Percentiles rank a stretch among this genome's conserved stretches.
These are phyloP conservation scores for Cnidoscolus chayamansa DNA, from an alignment of 441 rosid genomes.

Conservation along the genomic window DNA sequence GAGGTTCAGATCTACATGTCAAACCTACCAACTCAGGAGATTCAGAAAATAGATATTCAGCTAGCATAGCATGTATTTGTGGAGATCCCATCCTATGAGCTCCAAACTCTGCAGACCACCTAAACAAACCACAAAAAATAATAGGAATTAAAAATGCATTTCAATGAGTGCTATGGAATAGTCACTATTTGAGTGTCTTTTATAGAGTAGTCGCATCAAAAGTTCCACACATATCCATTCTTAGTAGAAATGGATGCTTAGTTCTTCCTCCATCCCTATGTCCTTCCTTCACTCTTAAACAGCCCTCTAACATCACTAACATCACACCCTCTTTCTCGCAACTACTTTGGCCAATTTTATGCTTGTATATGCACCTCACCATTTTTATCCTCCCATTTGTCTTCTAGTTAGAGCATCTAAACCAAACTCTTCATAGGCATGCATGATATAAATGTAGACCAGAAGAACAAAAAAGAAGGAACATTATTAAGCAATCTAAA, in stretches of 20 bases:
- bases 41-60: conserved; percentile 81
- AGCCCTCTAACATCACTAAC: neutral
- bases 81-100: conserved; percentile 63
- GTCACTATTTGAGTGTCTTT: neutral
- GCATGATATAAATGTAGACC: neutral
- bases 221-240: neutral
- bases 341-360: neutral
- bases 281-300: neutral
- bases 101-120: conserved; percentile 93
- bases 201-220: neutral
- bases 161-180: neutral
- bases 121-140: conserved; percentile 29
- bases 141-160: neutral
- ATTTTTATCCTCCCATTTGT: conserved; percentile 4
- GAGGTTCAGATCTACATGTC: conserved; percentile 11
- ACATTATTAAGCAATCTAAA: neutral
- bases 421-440: neutral
- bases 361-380: too few species aligned
- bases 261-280: conserved; percentile 7
- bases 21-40: conserved; percentile 83
- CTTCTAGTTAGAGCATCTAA: conserved; percentile 7
- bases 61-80: conserved; percentile 75
- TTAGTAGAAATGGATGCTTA: neutral
- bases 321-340: neutral
- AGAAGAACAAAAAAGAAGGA: neutral